phyloP scores from a whole-genome alignment of 192 early-diverging fungal species.

The Kappamyces sp. region DNA sequence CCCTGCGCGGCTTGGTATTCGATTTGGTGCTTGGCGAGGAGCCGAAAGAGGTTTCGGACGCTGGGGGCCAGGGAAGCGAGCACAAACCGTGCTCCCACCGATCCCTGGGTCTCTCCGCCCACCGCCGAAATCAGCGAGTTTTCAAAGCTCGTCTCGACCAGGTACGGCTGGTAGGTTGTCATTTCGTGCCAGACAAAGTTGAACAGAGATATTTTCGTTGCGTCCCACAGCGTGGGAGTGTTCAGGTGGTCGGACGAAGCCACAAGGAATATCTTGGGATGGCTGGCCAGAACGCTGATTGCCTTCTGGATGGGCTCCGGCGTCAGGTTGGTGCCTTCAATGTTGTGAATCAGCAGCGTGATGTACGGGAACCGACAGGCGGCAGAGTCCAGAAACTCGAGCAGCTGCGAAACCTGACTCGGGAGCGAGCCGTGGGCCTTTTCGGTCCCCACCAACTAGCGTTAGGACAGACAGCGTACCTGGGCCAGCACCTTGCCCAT shows the following conservation, averaged over 20 bases:
- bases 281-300: slow-evolving; percentile 62
- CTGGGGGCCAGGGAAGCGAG: slow-evolving; percentile 76
- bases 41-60: slow-evolving; percentile 75
- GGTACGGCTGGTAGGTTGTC: slow-evolving; percentile 78
- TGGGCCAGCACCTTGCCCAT: slow-evolving; percentile 53
- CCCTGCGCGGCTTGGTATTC: slow-evolving; percentile 13
- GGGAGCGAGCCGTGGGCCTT: slow-evolving; percentile 36
- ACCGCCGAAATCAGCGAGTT: slow-evolving; percentile 57
- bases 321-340: slow-evolving; percentile 76
- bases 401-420: slow-evolving; percentile 64
- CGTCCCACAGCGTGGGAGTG: slow-evolving; percentile 84
- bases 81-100: slow-evolving; percentile 47
- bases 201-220: slow-evolving; percentile 57
- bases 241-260: slow-evolving; percentile 91
- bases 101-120: slow-evolving; percentile 43
- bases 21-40: slow-evolving; percentile 83
- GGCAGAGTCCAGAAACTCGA: slow-evolving; percentile 52
- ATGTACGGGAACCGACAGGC: slow-evolving; percentile 45
- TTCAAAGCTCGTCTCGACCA: slow-evolving; percentile 79
- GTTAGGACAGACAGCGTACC: no score
- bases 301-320: slow-evolving; percentile 60
- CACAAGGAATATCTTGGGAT: slow-evolving; percentile 65
- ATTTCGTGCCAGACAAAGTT: slow-evolving; percentile 89
- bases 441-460: no score
- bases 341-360: slow-evolving; percentile 80